Conservation (phyloP, 176 grass and related monocot species). For the Otatea glauca region DNA sequence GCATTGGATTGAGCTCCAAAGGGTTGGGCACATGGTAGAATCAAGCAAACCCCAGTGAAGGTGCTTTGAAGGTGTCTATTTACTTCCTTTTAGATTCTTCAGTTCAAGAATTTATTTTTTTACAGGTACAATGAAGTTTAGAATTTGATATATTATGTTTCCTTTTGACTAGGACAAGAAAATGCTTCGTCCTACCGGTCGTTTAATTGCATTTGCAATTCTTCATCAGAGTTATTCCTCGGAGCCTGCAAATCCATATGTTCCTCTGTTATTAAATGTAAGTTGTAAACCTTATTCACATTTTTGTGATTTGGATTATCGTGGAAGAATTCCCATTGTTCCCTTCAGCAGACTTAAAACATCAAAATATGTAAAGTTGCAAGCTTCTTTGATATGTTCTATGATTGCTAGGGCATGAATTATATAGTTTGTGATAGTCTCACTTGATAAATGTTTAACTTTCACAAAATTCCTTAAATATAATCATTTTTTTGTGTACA, state of each 20-base stretch:
- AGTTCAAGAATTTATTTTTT: conserved; percentile 3
- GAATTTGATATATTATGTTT: conserved; percentile 35
- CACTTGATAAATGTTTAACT: too few relatives aligned
- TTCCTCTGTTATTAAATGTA: conserved; percentile 80
- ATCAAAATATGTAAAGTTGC: background rate
- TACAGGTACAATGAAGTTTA: background rate
- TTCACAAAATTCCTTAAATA: too few relatives aligned
- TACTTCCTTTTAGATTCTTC: background rate
- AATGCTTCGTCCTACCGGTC: conserved; percentile 79
- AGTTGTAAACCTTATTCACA: conserved; percentile 37
- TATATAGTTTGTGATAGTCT: conserved; percentile 1
- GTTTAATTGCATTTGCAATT: conserved; percentile 92
- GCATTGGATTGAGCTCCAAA: background rate
- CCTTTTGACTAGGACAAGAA: conserved; percentile 74
- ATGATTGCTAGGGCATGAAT: conserved; percentile 1
- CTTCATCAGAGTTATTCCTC: conserved; percentile 81
- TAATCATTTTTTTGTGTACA: too few relatives aligned
- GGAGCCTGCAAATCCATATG: conserved; percentile 72
- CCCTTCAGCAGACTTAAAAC: background rate
- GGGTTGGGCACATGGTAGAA: background rate
- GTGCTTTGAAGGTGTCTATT: conserved; percentile 10
- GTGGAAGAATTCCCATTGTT: background rate
- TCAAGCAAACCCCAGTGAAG: background rate
- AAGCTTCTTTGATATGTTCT: conserved; percentile 27
- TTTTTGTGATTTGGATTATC: conserved; percentile 36